Evolutionary conservation across 2,329 filamentous ascomycete genomes (phyloP).

Genomic region (Epichloe gansuensis): DNA sequence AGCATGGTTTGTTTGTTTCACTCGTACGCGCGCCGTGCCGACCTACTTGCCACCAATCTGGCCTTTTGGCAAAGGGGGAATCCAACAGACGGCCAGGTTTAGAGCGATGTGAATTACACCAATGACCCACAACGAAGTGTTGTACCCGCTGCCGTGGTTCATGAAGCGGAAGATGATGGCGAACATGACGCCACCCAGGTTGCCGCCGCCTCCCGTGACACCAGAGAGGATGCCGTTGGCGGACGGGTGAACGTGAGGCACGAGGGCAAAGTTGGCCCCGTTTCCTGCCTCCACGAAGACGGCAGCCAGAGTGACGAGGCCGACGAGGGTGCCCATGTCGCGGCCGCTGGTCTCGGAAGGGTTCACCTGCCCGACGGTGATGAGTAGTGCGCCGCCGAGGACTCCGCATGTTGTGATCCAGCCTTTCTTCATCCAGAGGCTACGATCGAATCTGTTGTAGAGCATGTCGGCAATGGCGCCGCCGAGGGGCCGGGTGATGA

Average conservation of each 20-base stretch:
- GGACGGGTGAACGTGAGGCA: constrained; percentile 73
- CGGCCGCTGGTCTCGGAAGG: constrained; percentile 36
- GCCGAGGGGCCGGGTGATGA: constrained; percentile 52
- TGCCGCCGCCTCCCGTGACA: constrained; percentile 66
- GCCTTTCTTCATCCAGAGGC: constrained; percentile 23
- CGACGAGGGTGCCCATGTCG: constrained; percentile 49
- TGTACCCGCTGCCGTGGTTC: constrained; percentile 50
- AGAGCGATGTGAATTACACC: constrained; percentile 61
- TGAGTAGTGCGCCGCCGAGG: constrained; percentile 43
- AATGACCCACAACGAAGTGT: constrained; percentile 66
- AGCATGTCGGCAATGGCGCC: constrained; percentile 42
- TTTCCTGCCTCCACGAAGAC: constrained; percentile 79
- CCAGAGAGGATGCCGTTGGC: constrained; percentile 73
- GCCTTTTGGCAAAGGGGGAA: constrained; percentile 40
- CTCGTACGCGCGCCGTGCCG: too few species aligned
- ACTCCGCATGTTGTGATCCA: constrained; percentile 46
- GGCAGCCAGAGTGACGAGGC: constrained; percentile 62
- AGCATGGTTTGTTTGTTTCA: too few species aligned
- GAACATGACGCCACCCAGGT: constrained; percentile 75
- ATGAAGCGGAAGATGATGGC: constrained; percentile 70
- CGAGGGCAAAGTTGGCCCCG: constrained; percentile 73
- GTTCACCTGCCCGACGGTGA: constrained; percentile 52
- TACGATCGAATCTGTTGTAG: constrained; percentile 26
- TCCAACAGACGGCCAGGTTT: constrained; percentile 49
- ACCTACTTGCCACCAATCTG: constrained; percentile 18